Evolutionary conservation across 129 eudicot genomes (phyloP).

Genomic region (Flaveria ramosissima): DNA sequence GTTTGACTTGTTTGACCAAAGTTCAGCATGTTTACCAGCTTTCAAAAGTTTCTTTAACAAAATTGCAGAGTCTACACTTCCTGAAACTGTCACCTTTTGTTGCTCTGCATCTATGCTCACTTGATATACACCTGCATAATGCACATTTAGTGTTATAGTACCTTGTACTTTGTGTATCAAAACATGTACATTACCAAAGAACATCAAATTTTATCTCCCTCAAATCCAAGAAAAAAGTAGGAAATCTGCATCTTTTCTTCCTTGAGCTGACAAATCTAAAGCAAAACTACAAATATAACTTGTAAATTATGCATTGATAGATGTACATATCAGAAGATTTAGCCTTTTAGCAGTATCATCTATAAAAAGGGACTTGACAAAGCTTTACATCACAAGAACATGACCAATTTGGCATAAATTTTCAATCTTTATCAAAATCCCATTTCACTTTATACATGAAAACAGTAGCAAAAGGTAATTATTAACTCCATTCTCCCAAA

Average conservation of each 20-base stretch:
- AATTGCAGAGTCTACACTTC: conserved; percentile 60
- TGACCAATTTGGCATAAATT: conserved; percentile 10
- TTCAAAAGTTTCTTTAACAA: conserved; percentile 62
- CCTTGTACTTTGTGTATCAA: conserved; percentile 19
- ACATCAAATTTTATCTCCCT: neutral
- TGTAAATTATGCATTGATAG: conserved; percentile 16
- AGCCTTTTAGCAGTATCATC: neutral
- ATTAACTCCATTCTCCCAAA: conserved; percentile 7
- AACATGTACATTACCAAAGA: conserved; percentile 19
- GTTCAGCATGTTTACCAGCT: conserved; percentile 80
- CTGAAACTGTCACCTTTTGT: conserved; percentile 77
- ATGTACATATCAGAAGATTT: conserved; percentile 13
- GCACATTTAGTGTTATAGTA: neutral
- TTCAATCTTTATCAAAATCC: conserved; percentile 24
- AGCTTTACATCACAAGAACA: conserved; percentile 25
- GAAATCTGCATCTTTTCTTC: neutral
- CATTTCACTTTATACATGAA: conserved; percentile 10
- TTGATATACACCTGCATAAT: conserved; percentile 62
- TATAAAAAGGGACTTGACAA: conserved; percentile 18
- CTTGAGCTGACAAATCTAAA: conserved; percentile 13
- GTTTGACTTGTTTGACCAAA: conserved; percentile 61
- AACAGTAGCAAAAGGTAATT: conserved; percentile 3
- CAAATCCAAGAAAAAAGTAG: neutral
- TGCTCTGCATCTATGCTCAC: conserved; percentile 74
- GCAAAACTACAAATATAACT: neutral